These are phyloP conservation scores for Aureobasidium sp. DNA, from an alignment of 2,329 filamentous ascomycete species.

Conservation along the genomic window DNA sequence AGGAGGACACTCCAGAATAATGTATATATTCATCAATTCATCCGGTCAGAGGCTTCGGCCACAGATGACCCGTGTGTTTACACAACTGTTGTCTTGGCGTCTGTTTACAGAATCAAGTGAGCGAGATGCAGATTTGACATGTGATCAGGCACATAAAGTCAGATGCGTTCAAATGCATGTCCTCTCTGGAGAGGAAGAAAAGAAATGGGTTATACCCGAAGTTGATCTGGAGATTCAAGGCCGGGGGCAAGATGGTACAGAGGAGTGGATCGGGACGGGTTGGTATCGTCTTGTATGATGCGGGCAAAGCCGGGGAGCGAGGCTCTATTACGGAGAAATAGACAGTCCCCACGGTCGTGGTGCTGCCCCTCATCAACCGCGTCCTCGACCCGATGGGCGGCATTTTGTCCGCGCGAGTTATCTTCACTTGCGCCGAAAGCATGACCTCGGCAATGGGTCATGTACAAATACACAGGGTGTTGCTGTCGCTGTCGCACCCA, in stretches of 20 bases:
- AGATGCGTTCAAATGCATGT: neutral
- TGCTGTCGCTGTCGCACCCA: neutral
- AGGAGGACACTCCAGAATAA: constrained; percentile 6
- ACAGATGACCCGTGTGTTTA: constrained; percentile 1
- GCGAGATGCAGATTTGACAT: neutral
- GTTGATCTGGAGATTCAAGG: neutral
- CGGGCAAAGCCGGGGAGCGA: constrained; percentile 3
- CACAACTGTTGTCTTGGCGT: neutral
- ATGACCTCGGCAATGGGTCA: constrained; percentile 4
- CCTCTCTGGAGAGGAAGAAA: neutral
- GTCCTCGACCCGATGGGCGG: neutral
- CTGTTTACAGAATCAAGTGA: neutral
- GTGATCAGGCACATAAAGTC: neutral
- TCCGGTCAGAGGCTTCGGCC: neutral
- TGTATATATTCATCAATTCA: neutral
- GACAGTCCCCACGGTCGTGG: neutral
- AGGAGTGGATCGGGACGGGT: neutral
- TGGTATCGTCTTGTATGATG: neutral
- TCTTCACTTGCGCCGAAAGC: constrained; percentile 1
- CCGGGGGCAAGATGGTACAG: neutral
- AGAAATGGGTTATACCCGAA: neutral
- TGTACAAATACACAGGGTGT: neutral
- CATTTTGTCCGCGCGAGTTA: constrained; percentile 11
- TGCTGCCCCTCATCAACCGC: neutral
- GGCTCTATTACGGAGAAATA: neutral